These are phyloP conservation scores for Adiantum capillusveneris DNA, from an alignment of 75 land plant species.

Conservation along the genomic window DNA sequence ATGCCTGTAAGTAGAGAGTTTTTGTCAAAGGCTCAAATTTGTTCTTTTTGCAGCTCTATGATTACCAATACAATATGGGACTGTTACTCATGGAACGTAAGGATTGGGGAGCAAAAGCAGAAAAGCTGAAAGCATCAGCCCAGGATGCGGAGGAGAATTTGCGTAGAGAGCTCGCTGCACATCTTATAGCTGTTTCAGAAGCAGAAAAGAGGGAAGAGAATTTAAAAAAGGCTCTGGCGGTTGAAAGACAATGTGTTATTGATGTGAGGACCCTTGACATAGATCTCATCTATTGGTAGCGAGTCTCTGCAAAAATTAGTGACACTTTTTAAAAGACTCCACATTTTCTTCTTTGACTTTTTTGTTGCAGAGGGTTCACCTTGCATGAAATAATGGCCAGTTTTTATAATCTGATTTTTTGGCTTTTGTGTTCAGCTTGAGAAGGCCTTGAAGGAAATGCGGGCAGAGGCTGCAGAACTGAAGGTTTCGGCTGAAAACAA, in stretches of 20 bases:
- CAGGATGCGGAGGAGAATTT: slow-evolving; percentile 57
- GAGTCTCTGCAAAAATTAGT: no score
- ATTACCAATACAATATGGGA: slow-evolving; percentile 95
- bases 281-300: background rate
- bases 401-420: background rate
- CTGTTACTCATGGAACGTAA: slow-evolving; percentile 81
- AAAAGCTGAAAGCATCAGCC: slow-evolving; percentile 42
- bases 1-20: no score
- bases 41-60: slow-evolving; percentile 53
- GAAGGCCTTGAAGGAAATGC: slow-evolving; percentile 76
- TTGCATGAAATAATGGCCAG: no score
- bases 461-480: slow-evolving; percentile 53
- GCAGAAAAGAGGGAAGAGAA: slow-evolving; percentile 68
- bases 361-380: no score
- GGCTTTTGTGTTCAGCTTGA: slow-evolving; percentile 55
- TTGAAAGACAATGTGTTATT: slow-evolving; percentile 78
- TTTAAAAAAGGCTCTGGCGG: slow-evolving; percentile 62
- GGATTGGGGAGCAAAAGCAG: slow-evolving; percentile 63
- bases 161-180: slow-evolving; percentile 59
- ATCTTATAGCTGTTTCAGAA: slow-evolving; percentile 57
- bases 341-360: no score
- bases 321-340: no score
- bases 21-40: no score
- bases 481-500: slow-evolving; percentile 68
- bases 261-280: slow-evolving; percentile 48